Evolutionary conservation across 352 stramenopile species (phyloP).

Genomic region (Pythium biforme): DNA sequence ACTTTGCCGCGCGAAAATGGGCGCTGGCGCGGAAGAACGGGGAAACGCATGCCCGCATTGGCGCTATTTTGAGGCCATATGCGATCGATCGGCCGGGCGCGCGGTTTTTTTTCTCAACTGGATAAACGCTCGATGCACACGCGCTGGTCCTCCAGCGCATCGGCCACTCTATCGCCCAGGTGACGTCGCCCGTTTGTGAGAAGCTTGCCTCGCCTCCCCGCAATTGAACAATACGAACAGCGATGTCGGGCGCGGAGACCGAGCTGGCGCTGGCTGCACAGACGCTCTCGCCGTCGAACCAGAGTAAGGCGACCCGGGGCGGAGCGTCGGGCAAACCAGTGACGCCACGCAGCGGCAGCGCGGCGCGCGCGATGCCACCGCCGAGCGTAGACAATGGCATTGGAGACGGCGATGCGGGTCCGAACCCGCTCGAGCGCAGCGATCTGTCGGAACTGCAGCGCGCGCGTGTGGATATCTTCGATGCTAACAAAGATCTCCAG

Average conservation of each 20-base stretch:
- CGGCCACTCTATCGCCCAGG: background rate
- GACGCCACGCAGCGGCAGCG: background rate
- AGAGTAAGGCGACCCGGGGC: background rate
- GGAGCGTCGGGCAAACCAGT: background rate
- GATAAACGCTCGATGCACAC: too few species aligned
- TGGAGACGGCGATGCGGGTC: background rate
- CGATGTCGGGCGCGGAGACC: constrained; percentile 1
- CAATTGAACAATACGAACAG: background rate
- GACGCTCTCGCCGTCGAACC: background rate
- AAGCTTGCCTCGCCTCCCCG: background rate
- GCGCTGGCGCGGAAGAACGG: background rate
- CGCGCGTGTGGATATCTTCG: constrained; percentile 40
- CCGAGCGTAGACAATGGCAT: background rate
- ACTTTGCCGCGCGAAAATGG: too few species aligned
- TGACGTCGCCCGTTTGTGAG: constrained; percentile 1
- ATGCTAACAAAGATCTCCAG: constrained; percentile 49
- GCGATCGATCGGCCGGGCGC: background rate
- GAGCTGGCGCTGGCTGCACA: background rate
- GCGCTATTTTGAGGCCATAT: background rate
- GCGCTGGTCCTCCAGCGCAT: too few species aligned
- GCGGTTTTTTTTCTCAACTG: background rate
- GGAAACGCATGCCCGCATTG: background rate
- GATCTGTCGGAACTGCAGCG: constrained; percentile 31
- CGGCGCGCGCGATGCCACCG: background rate
- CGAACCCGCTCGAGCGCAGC: background rate